Evolutionary conservation across 768 basidiomycete genomes (phyloP), one percentile per base, ranked within the genome.

Genomic region (Chalciporus pseudorubinellus): DNA sequence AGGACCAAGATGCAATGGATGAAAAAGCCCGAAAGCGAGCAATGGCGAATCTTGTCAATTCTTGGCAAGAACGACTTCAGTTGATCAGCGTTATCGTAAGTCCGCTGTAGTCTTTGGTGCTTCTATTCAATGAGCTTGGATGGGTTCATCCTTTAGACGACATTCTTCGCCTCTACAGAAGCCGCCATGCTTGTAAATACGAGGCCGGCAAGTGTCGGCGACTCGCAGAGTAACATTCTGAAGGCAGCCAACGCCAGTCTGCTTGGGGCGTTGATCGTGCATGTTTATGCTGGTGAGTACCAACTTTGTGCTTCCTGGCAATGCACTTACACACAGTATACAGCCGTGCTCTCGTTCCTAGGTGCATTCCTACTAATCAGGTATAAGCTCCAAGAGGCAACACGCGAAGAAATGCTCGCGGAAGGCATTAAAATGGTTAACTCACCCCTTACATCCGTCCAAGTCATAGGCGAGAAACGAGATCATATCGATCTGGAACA

Each of bases 11-110:
- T 55, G 57, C 69, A 8, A 66, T 61, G 21, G 83, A 84, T 50
- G 77, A 77, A 8, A 64, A 72, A 50, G 73, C 72, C 12, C 68
- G 72, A 34, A 69, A 67, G 55, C 71, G 74, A 44, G 79, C 76
- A 3, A 70, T 77, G 69, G 74, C 65, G 44, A 77, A 80, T 38
- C 71, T 83, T 3, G 72, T 81, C n/a, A 74, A 76, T 57, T 79
- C 79, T 4, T 84, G 83, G 83, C 77, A 80, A 72, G 82, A 84
- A 52, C 71, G 82, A 38, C 71, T 84, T 39, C 80, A 83, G 65
- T 68, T 84, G 11, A 82, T 84, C 63, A 77, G 74, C 36, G 74
- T 84, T 29, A 81, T 83, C 45, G 82, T 81, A 41, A 59, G 80
- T 69, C 22, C 24, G 49, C n/a, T 1, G 13, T 18, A 11, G 42